phyloP scores from a whole-genome alignment of 169 alveolate species.

The Plasmodium coatneyi region DNA sequence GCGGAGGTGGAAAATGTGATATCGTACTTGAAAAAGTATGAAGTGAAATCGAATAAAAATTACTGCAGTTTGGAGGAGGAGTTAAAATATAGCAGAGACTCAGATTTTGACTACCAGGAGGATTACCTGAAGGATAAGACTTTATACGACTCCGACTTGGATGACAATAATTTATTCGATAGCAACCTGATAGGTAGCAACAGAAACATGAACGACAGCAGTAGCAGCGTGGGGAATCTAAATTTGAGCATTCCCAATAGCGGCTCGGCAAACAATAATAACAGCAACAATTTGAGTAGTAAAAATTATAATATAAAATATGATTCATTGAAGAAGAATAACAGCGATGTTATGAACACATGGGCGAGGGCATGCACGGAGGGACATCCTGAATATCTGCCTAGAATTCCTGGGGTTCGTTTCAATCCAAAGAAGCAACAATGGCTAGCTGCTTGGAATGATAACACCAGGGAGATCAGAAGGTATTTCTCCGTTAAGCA shows the following conservation, averaged over 20 bases:
- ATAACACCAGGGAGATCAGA: constrained; percentile 84
- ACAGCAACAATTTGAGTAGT: background rate
- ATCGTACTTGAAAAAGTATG: constrained; percentile 51
- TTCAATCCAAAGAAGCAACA: constrained; percentile 86
- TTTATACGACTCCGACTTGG: constrained; percentile 60
- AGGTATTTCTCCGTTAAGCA: constrained; percentile 85
- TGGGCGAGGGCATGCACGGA: constrained; percentile 59
- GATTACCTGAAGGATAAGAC: constrained; percentile 58
- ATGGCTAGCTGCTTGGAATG: constrained; percentile 89
- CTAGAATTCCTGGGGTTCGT: constrained; percentile 85
- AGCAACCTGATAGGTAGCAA: background rate
- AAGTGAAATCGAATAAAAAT: constrained; percentile 34
- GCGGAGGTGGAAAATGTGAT: constrained; percentile 54
- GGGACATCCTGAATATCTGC: constrained; percentile 79
- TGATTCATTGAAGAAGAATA: constrained; percentile 38
- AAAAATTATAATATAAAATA: constrained; percentile 11
- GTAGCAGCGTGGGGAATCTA: background rate
- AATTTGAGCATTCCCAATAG: background rate
- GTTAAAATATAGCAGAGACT: constrained; percentile 6
- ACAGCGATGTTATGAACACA: constrained; percentile 21
- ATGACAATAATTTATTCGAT: constrained; percentile 6
- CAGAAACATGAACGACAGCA: background rate
- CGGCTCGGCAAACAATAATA: background rate
- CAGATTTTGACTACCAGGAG: constrained; percentile 58
- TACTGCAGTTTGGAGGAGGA: constrained; percentile 13